Percentiles rank a stretch among this genome's conserved stretches.
phyloP scores from a whole-genome alignment of 352 stramenopile species.

The Aphanomyces euteiches region DNA sequence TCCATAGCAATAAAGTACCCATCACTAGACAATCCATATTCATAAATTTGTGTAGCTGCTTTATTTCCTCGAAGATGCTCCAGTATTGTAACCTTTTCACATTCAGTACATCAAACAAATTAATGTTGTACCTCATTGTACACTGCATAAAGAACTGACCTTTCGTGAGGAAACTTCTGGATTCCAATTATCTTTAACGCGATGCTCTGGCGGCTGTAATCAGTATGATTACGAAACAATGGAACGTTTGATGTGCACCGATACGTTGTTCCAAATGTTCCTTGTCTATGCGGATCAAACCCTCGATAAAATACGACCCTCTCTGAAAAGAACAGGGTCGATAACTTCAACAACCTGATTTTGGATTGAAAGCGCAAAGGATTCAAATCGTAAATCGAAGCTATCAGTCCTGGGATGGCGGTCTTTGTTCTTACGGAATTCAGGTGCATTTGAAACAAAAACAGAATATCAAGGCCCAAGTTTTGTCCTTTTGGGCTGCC shows the following conservation, averaged over 20 bases:
- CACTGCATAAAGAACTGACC: conserved; percentile 6
- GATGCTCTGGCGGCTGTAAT: conserved; percentile 5
- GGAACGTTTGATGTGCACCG: conserved; percentile 17
- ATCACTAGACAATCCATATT: conserved; percentile 18
- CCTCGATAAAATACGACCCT: conserved; percentile 4
- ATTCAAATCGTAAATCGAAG: not conserved
- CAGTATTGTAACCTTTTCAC: not conserved
- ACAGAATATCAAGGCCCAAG: conserved; percentile 1
- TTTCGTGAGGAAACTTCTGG: conserved; percentile 24
- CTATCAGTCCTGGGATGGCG: not conserved
- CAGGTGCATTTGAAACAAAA: not conserved
- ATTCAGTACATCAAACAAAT: not conserved
- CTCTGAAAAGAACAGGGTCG: not conserved
- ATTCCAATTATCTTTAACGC: conserved; percentile 16
- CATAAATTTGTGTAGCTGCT: conserved; percentile 18
- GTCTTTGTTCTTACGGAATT: not conserved
- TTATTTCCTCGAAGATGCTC: conserved; percentile 5
- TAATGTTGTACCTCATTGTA: conserved; percentile 17
- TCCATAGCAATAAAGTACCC: conserved; percentile 27
- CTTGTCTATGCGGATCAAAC: conserved; percentile 8
- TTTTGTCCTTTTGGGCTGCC: not conserved
- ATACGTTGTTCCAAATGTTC: conserved; percentile 18
- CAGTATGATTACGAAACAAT: not conserved
- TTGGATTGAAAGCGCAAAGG: not conserved
- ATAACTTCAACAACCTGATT: conserved; percentile 8